Evolutionary conservation across 129 eudicot genomes (phyloP).

Genomic region (Pseudognaphalium luteoalbum): DNA sequence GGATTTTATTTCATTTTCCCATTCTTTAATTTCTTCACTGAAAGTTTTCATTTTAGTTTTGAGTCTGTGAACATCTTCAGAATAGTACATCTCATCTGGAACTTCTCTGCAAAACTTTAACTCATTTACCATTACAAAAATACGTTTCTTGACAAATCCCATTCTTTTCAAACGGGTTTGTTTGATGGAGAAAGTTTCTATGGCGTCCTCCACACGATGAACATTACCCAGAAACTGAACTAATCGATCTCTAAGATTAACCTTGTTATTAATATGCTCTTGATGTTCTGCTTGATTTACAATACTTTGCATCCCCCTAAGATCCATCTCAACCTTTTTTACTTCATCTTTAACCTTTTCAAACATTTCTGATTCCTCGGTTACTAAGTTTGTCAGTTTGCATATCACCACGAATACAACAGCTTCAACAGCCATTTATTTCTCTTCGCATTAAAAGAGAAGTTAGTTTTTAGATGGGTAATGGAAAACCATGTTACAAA

Average conservation of each 20-base stretch:
- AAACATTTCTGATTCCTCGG: constrained; percentile 15
- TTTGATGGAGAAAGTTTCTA: constrained; percentile 31
- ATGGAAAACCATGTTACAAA: background rate
- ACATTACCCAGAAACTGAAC: constrained; percentile 16
- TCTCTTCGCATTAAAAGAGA: background rate
- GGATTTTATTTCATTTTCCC: constrained; percentile 17
- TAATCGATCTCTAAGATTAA: constrained; percentile 16
- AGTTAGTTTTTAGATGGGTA: background rate
- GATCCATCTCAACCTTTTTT: constrained; percentile 15
- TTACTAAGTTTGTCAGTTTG: constrained; percentile 25
- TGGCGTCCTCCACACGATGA: constrained; percentile 15
- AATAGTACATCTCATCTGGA: constrained; percentile 12
- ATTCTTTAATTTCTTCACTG: constrained; percentile 24
- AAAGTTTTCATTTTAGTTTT: constrained; percentile 21
- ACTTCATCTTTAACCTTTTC: constrained; percentile 28
- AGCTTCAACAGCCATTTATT: constrained; percentile 30
- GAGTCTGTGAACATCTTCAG: constrained; percentile 6
- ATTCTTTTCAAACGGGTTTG: constrained; percentile 21
- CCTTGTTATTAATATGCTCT: constrained; percentile 15
- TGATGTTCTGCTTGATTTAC: constrained; percentile 29
- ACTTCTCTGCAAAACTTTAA: constrained; percentile 32
- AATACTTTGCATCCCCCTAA: constrained; percentile 9
- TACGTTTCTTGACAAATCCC: constrained; percentile 26
- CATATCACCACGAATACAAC: constrained; percentile 30
- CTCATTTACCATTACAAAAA: constrained; percentile 19